Percentiles rank a stretch among this genome's conserved stretches.
Conservation (phyloP, 345 rosid genomes). For the Eutrema heterophyllum region DNA sequence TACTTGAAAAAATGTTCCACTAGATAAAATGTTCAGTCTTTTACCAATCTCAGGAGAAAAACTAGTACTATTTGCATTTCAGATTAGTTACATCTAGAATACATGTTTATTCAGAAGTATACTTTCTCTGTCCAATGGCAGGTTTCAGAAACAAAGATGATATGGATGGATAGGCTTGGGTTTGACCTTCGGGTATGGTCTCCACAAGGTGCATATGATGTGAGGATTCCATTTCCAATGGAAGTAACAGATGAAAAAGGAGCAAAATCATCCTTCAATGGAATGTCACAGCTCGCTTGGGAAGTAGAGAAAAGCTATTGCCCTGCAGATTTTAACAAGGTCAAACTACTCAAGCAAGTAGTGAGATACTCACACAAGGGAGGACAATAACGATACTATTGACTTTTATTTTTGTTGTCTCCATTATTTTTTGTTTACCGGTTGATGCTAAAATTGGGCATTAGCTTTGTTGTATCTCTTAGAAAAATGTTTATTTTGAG, state of each 20-base stretch:
- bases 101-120: no score
- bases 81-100: no score
- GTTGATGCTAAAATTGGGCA: background rate
- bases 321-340: slow-evolving; percentile 52
- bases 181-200: slow-evolving; percentile 69
- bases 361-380: slow-evolving; percentile 17
- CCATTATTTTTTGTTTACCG: background rate
- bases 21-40: no score
- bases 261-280: slow-evolving; percentile 80
- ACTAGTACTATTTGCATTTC: no score
- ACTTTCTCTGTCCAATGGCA: no score
- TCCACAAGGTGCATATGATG: slow-evolving; percentile 51
- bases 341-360: slow-evolving; percentile 59
- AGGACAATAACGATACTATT: background rate
- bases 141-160: slow-evolving; percentile 79
- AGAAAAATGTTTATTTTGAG: background rate
- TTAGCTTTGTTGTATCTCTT: background rate
- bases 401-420: background rate
- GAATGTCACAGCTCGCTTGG: slow-evolving; percentile 96
- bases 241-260: slow-evolving; percentile 88
- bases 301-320: slow-evolving; percentile 78
- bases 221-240: slow-evolving; percentile 77
- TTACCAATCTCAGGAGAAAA: no score
- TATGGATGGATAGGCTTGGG: slow-evolving; percentile 89
- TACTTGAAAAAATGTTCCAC: background rate